These are phyloP conservation scores for Schizophyllum amplum DNA, from an alignment of 1,284 basidiomycete species.

Conservation along the genomic window DNA sequence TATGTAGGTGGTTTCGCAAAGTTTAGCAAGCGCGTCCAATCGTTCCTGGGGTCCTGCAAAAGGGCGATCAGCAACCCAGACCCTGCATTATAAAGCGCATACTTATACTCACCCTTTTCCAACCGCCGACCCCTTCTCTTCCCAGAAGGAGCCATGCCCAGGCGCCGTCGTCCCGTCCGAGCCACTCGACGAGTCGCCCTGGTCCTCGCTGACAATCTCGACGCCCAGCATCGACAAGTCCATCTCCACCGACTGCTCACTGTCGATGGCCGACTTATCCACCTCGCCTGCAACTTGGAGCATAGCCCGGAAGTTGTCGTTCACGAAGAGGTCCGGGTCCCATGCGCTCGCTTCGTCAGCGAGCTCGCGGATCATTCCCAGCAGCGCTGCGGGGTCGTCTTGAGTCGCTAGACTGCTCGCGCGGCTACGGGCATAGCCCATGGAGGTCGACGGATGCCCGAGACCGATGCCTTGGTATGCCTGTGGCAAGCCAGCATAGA, in stretches of 20 bases:
- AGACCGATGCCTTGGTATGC: not conserved
- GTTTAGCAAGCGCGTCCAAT: not conserved
- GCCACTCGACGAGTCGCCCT: not conserved
- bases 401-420: conserved; percentile 10
- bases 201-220: conserved; percentile 6
- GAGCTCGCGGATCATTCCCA: conserved; percentile 36
- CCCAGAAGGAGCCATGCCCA: not conserved
- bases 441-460: not conserved
- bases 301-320: conserved; percentile 35
- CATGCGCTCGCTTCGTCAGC: conserved; percentile 39
- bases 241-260: conserved; percentile 5
- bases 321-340: conserved; percentile 37
- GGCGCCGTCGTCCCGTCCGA: not conserved
- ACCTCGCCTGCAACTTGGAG: conserved; percentile 26
- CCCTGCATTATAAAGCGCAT: not conserved
- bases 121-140: not conserved
- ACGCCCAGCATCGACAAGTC: conserved; percentile 8
- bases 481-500: conserved; percentile 1
- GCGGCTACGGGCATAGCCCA: not conserved
- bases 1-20: not conserved
- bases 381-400: conserved; percentile 23
- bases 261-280: conserved; percentile 5
- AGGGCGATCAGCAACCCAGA: not conserved
- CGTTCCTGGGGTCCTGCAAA: not conserved
- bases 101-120: not conserved